Evolutionary conservation across 306 rosid species (phyloP), one percentile per base, ranked within the genome.

Genomic region (Nissolia schottii): DNA sequence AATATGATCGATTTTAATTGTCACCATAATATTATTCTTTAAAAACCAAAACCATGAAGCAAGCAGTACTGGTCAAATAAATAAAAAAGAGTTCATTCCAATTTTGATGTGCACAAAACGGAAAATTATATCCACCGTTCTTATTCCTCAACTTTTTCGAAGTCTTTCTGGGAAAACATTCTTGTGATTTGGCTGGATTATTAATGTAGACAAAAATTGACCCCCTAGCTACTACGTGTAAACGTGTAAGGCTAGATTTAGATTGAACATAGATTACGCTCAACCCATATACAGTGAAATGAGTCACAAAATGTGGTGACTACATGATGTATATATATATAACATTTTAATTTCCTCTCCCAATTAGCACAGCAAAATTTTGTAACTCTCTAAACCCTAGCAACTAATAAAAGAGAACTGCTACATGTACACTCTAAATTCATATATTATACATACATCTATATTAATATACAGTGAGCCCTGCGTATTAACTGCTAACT

Each of bases 171-270:
- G 12, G 31, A 10, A 12, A 72, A 77, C 79, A 50, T 25, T 57
- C 57, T n/a, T 41, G 50, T 31, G 25, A 2, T 56, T 78, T 70
- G 76, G 64, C 29, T 15, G 54, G 53, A 75, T 64, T 65, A 75
- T 64, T 65, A 83, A 71, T 78, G 67, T 50, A 66, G 81, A 79
- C 84, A 79, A 60, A 58, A 79, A 62, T 79, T 72, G 82, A 77
- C 82, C 24, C 82, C 24, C 40, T 15, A 1, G 61, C 69, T 31
- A 71, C n/a, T n/a, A n/a, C n/a, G n/a, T n/a, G n/a, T n/a, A n/a
- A n/a, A n/a, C 84, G 87, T 76, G 87, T 59, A 60, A 41, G 69
- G 64, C 46, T 71, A 7, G 12, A n/a, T 35, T 66, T 71, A n/a
- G 71, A 40, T 20, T n/a, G 20, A 75, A 50, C 13, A 32, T 57